These are phyloP conservation scores for Austroboletus niveus DNA, from an alignment of 1,284 basidiomycete species.

Conservation along the genomic window DNA sequence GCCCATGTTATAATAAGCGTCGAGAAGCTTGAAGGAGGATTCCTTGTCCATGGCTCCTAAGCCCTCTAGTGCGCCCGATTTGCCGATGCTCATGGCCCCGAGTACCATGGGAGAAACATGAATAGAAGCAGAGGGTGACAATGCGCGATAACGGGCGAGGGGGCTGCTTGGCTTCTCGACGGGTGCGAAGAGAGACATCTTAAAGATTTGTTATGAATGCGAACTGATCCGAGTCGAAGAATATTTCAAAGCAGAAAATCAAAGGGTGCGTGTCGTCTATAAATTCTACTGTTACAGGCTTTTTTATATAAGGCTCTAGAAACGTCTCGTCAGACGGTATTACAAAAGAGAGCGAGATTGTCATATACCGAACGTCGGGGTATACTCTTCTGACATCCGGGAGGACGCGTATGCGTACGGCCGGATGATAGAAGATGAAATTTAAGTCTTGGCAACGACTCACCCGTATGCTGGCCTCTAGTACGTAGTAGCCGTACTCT, in stretches of 20 bases:
- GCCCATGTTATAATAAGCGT: slow-evolving; percentile 36
- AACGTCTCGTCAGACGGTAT: too few species aligned
- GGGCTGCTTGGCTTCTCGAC: slow-evolving; percentile 7
- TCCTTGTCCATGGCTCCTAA: slow-evolving; percentile 35
- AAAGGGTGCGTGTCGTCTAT: neutral
- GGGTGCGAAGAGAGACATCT: slow-evolving; percentile 3
- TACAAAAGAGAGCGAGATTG: too few species aligned
- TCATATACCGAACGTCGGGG: too few species aligned
- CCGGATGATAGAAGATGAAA: too few species aligned
- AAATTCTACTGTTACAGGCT: too few species aligned
- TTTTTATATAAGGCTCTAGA: too few species aligned
- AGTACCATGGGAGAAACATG: slow-evolving; percentile 39
- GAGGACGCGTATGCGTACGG: too few species aligned
- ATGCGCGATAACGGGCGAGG: slow-evolving; percentile 37
- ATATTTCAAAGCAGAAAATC: neutral
- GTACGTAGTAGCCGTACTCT: too few species aligned
- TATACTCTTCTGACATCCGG: too few species aligned
- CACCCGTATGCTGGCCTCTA: too few species aligned
- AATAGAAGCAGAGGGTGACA: slow-evolving; percentile 39
- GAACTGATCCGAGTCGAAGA: too few species aligned
- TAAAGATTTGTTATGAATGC: neutral
- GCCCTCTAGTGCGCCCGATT: slow-evolving; percentile 34
- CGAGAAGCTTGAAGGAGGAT: slow-evolving; percentile 37
- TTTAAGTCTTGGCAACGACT: too few species aligned
- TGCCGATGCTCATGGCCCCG: slow-evolving; percentile 44